Conservation (phyloP, 1,139 yeast genomes). For the Blastobotrys petasosporus region DNA sequence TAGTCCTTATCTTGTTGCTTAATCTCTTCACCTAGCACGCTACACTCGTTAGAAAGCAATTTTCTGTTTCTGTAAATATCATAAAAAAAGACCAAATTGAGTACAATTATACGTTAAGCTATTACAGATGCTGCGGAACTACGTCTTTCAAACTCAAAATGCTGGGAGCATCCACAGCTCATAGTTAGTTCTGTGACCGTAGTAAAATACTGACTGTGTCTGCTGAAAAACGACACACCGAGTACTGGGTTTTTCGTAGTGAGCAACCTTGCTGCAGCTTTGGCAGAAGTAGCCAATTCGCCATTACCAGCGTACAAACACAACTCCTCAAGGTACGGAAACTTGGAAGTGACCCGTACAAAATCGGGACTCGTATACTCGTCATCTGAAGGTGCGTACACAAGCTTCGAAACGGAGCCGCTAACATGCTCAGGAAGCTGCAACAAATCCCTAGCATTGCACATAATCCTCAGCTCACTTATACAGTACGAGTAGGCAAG, state of each 20-base stretch:
- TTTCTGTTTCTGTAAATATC: too few species aligned
- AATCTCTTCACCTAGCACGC: too few species aligned
- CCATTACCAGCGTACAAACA: neutral
- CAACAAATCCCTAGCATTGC: neutral
- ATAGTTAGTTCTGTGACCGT: neutral
- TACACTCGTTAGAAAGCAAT: too few species aligned
- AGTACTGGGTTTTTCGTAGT: slow-evolving; percentile 1
- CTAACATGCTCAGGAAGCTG: slow-evolving; percentile 4
- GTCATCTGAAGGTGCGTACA: slow-evolving; percentile 1
- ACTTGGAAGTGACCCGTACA: neutral
- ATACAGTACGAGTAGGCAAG: slow-evolving; percentile 6
- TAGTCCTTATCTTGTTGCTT: too few species aligned
- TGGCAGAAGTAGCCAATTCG: neutral
- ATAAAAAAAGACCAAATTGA: too few species aligned
- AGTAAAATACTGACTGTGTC: neutral
- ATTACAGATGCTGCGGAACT: too few species aligned
- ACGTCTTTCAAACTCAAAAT: too few species aligned
- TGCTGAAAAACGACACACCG: slow-evolving; percentile 3
- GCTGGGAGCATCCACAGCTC: too few species aligned
- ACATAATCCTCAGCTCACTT: slow-evolving; percentile 1
- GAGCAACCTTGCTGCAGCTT: slow-evolving; percentile 1
- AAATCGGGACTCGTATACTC: neutral
- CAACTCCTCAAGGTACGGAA: slow-evolving; percentile 4
- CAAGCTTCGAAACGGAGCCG: slow-evolving; percentile 2
- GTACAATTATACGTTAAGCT: too few species aligned